Evolutionary conservation across 2,329 filamentous ascomycete species (phyloP), one percentile per base, ranked within the genome.

Genomic region (Pseudogymnoascus sp.): DNA sequence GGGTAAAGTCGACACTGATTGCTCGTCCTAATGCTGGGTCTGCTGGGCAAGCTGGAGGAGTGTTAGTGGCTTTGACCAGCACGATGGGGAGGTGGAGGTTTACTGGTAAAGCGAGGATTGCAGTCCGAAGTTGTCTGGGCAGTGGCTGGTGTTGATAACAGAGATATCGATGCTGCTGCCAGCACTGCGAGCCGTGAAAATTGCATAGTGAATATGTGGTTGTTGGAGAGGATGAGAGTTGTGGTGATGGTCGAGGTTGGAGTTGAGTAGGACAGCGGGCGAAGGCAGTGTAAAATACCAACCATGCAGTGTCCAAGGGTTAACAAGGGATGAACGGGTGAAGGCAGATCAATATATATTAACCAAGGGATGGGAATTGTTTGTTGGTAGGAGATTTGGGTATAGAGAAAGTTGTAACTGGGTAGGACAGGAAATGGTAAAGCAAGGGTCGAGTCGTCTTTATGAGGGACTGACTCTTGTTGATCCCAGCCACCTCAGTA

Each of bases 1-100:
- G 78, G 35, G 84, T 87, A 75, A 97, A 96, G 77, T 97, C 90
- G 74, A 94, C 86, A 64, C 84, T 81, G 68, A 92, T 86, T n/a
- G 89, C 83, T 78, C 85, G 89, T 62, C 90, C 92, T 3, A 97
- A 83, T 0, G 92, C 93, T 6, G 89, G 84, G 72, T 97, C 79
- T 60, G 89, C 73, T 5, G 89, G 83, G 70, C 93, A 97, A 63
- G 77, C 79, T 69, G 66, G 62, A 58, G 24, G 60, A 62, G 66
- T 60, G 66, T 70, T 61, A 69, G 66, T 59, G 58, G 36, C 11
- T 36, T 33, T 58, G n/a, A 26, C 11, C 5, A 11, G n/a, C 8
- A 10, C 17, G 29, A 33, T 35, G 50, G 50, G 5, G 29, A 35
- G 50, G 26, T 15, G n/a, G n/a, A 33, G 50, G 29, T 26, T 11